A percentile compares a stretch with the other conserved stretches of the same genome.
Evolutionary conservation across 345 rosid species (phyloP).

Genomic region (Lumnitzera littorea): DNA sequence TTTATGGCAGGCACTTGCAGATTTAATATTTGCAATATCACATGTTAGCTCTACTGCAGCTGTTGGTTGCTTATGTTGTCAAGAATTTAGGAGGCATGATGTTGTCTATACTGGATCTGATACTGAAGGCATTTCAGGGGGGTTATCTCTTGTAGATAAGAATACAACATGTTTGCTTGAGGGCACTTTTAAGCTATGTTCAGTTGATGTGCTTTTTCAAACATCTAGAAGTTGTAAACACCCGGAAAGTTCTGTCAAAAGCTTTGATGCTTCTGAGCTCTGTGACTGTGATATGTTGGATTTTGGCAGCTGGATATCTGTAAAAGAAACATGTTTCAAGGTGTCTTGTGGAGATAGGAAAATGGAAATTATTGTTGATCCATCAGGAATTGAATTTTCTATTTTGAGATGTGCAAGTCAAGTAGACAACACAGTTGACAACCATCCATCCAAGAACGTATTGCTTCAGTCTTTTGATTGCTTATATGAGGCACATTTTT

Average conservation of each 20-base stretch:
- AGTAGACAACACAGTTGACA: slow-evolving; percentile 35
- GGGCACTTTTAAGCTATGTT: slow-evolving; percentile 42
- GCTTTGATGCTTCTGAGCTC: slow-evolving; percentile 26
- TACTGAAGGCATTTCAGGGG: slow-evolving; percentile 19
- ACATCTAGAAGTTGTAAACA: slow-evolving; percentile 32
- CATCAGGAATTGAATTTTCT: slow-evolving; percentile 37
- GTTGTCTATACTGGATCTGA: slow-evolving; percentile 27
- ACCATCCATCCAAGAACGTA: slow-evolving; percentile 26
- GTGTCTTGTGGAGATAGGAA: slow-evolving; percentile 46
- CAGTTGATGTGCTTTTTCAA: slow-evolving; percentile 54
- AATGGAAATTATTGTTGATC: slow-evolving; percentile 30
- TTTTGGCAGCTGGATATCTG: slow-evolving; percentile 55
- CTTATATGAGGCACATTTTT: slow-evolving; percentile 53
- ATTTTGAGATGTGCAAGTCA: slow-evolving; percentile 42
- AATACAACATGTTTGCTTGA: slow-evolving; percentile 29
- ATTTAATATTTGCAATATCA: slow-evolving; percentile 38
- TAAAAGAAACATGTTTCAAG: slow-evolving; percentile 33
- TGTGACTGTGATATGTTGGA: slow-evolving; percentile 23
- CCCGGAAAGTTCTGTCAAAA: slow-evolving; percentile 19
- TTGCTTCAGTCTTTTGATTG: slow-evolving; percentile 38
- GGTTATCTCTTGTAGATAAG: slow-evolving; percentile 19
- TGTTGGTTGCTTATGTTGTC: slow-evolving; percentile 25
- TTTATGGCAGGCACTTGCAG: slow-evolving; percentile 51
- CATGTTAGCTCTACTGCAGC: slow-evolving; percentile 28
- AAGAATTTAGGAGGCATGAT: slow-evolving; percentile 31